Percentiles rank a stretch among this genome's conserved stretches.
Evolutionary conservation across 352 stramenopile genomes (phyloP).

Genomic region (Thraustochytrium sp.): DNA sequence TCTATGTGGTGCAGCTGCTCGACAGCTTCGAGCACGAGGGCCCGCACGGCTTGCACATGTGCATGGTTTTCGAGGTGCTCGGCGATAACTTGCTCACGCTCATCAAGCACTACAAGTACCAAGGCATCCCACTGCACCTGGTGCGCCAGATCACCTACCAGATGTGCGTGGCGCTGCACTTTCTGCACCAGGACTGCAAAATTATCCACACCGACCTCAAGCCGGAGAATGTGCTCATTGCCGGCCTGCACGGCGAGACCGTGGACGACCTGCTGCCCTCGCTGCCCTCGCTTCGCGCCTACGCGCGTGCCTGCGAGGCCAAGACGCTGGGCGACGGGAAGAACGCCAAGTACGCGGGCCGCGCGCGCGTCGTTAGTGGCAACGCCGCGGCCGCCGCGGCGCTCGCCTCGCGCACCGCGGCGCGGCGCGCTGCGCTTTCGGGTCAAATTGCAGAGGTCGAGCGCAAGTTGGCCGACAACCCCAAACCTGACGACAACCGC

Average conservation of each 20-base stretch:
- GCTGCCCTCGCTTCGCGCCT: neutral
- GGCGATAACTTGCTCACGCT: constrained; percentile 95
- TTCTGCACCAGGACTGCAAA: constrained; percentile 91
- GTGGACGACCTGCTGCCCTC: constrained; percentile 28
- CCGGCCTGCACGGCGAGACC: constrained; percentile 54
- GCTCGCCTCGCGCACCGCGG: neutral
- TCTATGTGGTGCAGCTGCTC: constrained; percentile 66
- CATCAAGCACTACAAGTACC: constrained; percentile 99
- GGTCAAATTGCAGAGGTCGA: constrained; percentile 41
- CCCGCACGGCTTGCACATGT: constrained; percentile 87
- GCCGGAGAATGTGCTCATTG: constrained; percentile 96
- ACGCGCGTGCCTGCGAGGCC: constrained; percentile 12
- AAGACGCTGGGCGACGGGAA: neutral
- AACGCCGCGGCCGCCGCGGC: neutral
- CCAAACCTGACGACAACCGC: constrained; percentile 77
- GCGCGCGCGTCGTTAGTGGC: neutral
- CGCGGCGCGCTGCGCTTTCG: neutral
- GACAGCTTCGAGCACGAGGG: constrained; percentile 95
- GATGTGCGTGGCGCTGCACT: constrained; percentile 91
- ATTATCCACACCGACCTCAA: constrained; percentile 99
- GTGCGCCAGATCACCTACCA: constrained; percentile 65
- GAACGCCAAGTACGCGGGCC: neutral
- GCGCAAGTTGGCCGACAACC: constrained; percentile 1
- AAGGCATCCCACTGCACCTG: constrained; percentile 86
- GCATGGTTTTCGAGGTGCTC: constrained; percentile 99